Evolutionary conservation across 1,284 basidiomycete species (phyloP), one percentile per base, ranked within the genome.

Genomic region (Schizophyllum amplum): DNA sequence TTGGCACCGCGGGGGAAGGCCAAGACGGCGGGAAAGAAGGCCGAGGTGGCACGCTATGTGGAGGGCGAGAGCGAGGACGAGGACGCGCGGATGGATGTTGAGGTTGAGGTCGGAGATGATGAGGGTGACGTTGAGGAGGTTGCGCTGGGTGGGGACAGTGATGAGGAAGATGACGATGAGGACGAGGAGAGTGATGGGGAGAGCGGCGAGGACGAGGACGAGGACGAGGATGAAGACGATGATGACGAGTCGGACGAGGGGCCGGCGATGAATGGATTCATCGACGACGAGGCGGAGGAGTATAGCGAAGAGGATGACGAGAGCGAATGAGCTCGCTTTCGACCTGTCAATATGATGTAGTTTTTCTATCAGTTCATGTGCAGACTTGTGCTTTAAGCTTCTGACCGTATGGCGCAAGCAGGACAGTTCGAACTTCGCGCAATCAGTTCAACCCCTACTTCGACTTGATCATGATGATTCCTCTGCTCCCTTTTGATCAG

Each of bases 31-130:
- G 66, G 62, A 51, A 66, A 64, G 61, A 59, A 68, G 55, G 22
- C 47, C 47, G 47, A 49, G 47, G 78, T 81, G 25, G 76, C 71
- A 62, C 78, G 75, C 56, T 92, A 91, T 67, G 80, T 91, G 15
- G 87, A 90, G 71, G 84, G 87, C 5, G 90, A 92, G 65, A 87
- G 87, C 56, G 87, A 84, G 55, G 83, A 83, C 57, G 82, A 83
- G 48, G 81, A 81, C 53, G 79, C 47, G 5, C 47, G 22, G 6
- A 49, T 86, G 73, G 82, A 87, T 57, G 80, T 86, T 60, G 83
- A 86, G 60, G 79, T 90, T 62, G 83, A 80, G 62, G 73, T 77
- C 54, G 83, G 72, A 5, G 84, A 83, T 55, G 85, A 87, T 52
- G 81, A 82, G 60, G 84, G 82, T 50, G 83, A 83, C 67, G 69